Evolutionary conservation across 805 yeast species (phyloP), one percentile per base, ranked within the genome.

Genomic region (Yarrowia sp.): DNA sequence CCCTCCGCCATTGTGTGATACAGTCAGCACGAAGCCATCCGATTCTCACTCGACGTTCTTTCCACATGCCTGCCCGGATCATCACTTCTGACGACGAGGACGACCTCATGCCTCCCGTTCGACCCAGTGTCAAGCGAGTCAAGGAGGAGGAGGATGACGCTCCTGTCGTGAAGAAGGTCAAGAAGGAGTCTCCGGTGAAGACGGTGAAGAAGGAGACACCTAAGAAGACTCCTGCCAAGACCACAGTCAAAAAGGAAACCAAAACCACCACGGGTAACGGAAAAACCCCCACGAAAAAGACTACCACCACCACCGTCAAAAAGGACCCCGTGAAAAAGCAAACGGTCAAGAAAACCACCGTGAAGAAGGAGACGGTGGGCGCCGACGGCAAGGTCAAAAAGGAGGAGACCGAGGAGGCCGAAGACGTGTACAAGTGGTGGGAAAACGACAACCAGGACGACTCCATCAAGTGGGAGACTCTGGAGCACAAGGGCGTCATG

Each of bases 401-500:
- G 67, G 68, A 58, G 19, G 68, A 39, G 39, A 52, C 68, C 43
- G 85, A 81, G 19, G 87, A 84, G 17, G 87, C 84, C n/a, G 87
- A 84, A 2, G 91, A 83, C 1, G 81, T 78, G n/a, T 87, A 85
- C 75, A 88, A 87, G 77, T 87, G 96, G 96, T 92, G 97, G 95
- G 94, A 91, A 75, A 76, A 79, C 42, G 71, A 70, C 33, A 89
- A 88, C 71, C 78, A 86, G 39, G 90, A 90, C 74, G 94, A 89
- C 39, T 85, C 88, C 49, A 82, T 87, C 67, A 91, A 92, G 75
- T 94, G 99, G 99, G 88, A 86, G 30, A 84, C 92, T 0, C 79
- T 94, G 65, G 91, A 86, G 70, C 99, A 94, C 76, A 87, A 85
- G 71, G 99, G 99, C 73, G 97, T 94, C 13, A 79, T 93, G 39